phyloP scores from a whole-genome alignment of 768 basidiomycete species.

The Suillus alpinus region DNA sequence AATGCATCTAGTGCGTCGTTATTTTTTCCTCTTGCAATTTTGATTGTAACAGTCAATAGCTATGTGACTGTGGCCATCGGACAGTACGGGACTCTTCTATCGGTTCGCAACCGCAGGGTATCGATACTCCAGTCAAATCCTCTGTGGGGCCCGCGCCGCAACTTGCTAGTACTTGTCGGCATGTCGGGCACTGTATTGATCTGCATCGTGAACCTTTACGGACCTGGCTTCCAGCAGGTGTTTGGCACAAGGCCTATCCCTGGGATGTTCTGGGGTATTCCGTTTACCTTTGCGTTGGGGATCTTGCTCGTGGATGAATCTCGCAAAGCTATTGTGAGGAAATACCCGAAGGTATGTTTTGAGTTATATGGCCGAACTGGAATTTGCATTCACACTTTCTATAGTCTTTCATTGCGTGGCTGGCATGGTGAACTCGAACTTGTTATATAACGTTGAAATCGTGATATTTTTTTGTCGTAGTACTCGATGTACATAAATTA shows the following conservation, averaged over 20 bases:
- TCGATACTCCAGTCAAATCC: slow-evolving; percentile 26
- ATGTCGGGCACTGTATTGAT: slow-evolving; percentile 32
- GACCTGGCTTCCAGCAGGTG: slow-evolving; percentile 24
- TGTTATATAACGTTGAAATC: neutral
- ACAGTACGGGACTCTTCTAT: slow-evolving; percentile 23
- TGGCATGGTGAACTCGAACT: slow-evolving; percentile 20
- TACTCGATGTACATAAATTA: neutral
- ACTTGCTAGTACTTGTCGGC: slow-evolving; percentile 29
- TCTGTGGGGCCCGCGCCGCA: slow-evolving; percentile 38
- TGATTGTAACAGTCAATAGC: slow-evolving; percentile 15
- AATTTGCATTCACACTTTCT: neutral
- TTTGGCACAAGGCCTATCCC: slow-evolving; percentile 30
- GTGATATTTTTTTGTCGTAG: neutral
- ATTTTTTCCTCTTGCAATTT: neutral
- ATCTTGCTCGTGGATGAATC: slow-evolving; percentile 37
- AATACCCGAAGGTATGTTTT: slow-evolving; percentile 30
- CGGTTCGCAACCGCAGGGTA: slow-evolving; percentile 29
- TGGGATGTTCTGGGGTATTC: slow-evolving; percentile 40
- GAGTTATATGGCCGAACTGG: neutral
- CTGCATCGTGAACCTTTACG: slow-evolving; percentile 35
- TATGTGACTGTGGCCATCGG: slow-evolving; percentile 35
- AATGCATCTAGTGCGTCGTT: slow-evolving; percentile 39
- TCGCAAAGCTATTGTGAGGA: slow-evolving; percentile 35
- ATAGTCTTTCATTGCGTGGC: slow-evolving; percentile 26
- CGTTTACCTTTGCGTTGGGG: slow-evolving; percentile 34